Conservation (phyloP, 1,284 basidiomycete species). For the Prillingera fragicola region DNA sequence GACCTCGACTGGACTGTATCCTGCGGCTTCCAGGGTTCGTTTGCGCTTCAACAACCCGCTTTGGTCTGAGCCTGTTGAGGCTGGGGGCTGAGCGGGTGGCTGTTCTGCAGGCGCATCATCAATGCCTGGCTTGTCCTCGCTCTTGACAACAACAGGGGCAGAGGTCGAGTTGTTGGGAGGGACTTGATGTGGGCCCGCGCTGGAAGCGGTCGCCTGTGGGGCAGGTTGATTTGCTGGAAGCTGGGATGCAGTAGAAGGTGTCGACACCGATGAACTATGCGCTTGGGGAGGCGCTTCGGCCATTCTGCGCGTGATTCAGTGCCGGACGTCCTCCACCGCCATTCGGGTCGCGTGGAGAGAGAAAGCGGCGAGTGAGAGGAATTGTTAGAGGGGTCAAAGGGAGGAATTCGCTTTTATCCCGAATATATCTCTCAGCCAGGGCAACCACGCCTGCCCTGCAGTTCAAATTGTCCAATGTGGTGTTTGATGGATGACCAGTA, state of each 20-base stretch:
- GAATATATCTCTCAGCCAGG: no score
- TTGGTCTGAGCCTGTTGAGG: neutral
- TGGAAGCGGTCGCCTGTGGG: neutral
- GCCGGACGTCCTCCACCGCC: slow-evolving; percentile 1
- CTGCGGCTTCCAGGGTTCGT: slow-evolving; percentile 7
- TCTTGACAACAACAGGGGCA: neutral
- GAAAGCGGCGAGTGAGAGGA: neutral
- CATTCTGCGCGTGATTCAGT: neutral
- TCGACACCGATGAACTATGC: neutral
- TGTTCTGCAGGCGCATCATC: no score
- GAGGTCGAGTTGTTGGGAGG: neutral
- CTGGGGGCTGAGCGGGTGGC: neutral
- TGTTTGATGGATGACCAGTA: no score
- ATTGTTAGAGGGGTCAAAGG: neutral
- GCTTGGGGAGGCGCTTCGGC: neutral
- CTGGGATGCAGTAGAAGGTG: neutral
- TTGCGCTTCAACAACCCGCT: slow-evolving; percentile 8
- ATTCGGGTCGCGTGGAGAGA: neutral
- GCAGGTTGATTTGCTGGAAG: neutral
- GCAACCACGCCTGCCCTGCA: no score
- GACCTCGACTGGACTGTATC: slow-evolving; percentile 8
- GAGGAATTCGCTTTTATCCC: neutral
- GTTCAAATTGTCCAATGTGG: no score
- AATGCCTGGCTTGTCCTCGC: neutral
- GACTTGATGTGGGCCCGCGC: neutral